Percentiles rank a stretch among this genome's conserved stretches.
Conservation (phyloP, 2,329 filamentous ascomycete genomes). For the Claviceps lovelessii region DNA sequence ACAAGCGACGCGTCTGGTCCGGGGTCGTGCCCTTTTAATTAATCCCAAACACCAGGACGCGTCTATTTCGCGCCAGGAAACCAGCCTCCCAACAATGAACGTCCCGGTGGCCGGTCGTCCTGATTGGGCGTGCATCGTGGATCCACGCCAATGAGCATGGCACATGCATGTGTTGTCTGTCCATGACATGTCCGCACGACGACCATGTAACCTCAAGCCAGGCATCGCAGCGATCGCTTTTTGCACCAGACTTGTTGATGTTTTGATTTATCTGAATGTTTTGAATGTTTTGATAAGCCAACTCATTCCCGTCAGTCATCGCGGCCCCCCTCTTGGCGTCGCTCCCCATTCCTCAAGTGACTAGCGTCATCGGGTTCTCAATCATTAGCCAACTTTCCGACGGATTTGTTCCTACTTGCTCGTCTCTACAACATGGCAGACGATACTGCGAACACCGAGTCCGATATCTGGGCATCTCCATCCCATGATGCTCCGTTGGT, state of each 20-base stretch:
- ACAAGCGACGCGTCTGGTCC: not conserved
- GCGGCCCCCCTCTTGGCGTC: not conserved
- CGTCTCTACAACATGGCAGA: slow-evolving; percentile 25
- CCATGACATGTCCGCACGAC: not conserved
- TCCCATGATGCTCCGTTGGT: slow-evolving; percentile 17
- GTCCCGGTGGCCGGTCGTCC: not conserved
- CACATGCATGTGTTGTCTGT: not conserved
- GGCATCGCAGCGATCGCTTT: not conserved
- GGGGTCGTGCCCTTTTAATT: not conserved
- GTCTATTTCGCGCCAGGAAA: not conserved
- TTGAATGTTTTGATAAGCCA: not conserved
- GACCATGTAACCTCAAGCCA: not conserved
- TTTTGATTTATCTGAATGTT: not conserved
- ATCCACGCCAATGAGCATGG: not conserved
- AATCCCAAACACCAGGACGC: not conserved
- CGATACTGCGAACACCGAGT: slow-evolving; percentile 30
- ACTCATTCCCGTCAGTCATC: not conserved
- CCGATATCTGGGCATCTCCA: slow-evolving; percentile 35
- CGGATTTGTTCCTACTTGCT: not conserved
- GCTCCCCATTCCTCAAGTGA: not conserved
- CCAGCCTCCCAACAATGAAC: not conserved
- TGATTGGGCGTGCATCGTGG: not conserved
- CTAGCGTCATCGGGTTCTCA: not conserved
- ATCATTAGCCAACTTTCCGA: not conserved
- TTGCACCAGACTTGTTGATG: no score